Percentiles rank a stretch among this genome's conserved stretches.
These are phyloP conservation scores for Malus fusca DNA, from an alignment of 306 rosid genomes.

Conservation along the genomic window DNA sequence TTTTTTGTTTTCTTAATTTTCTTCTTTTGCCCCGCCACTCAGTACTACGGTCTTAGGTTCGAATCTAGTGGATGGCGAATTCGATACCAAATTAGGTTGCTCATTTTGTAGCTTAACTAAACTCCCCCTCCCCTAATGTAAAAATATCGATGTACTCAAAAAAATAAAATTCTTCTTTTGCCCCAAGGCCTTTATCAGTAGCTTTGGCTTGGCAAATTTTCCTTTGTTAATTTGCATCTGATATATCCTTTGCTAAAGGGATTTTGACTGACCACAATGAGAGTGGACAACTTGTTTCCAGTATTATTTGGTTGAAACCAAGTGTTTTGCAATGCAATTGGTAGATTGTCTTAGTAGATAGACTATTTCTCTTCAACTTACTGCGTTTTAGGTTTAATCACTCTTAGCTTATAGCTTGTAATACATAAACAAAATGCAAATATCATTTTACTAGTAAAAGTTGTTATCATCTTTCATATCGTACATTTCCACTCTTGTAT, in stretches of 20 bases:
- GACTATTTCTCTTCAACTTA: no score
- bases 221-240: background rate
- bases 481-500: background rate
- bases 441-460: background rate
- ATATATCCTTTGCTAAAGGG: background rate
- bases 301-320: conserved; percentile 4
- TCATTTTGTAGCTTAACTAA: no score
- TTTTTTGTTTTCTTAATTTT: conserved; percentile 7
- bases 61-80: no score
- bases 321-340: background rate
- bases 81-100: no score
- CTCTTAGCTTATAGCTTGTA: no score
- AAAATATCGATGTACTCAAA: no score
- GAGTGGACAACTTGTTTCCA: conserved; percentile 9
- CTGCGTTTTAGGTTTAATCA: no score
- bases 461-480: background rate
- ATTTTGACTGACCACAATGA: conserved; percentile 2
- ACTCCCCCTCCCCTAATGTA: no score
- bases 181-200: background rate
- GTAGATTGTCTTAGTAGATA: no score
- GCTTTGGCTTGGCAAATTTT: conserved; percentile 3
- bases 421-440: background rate
- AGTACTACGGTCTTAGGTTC: no score
- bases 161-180: background rate
- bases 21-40: no score